Base-by-base conservation (phyloP, 2,329 filamentous ascomycete species). In the Chrysosporium queenslandicum region DNA sequence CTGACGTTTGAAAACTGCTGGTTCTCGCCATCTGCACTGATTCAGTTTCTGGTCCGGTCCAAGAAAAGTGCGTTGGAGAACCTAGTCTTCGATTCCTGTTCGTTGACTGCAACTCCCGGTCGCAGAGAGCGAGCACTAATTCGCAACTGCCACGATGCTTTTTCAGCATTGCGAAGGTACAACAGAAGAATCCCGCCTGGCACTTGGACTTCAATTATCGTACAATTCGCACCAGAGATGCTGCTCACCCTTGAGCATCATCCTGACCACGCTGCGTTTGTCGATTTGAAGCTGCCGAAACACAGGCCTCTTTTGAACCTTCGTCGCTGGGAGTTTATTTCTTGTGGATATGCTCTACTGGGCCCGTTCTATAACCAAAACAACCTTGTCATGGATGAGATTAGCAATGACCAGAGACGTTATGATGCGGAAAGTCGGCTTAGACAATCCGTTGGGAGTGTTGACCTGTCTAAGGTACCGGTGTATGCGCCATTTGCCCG, bases 1-100 rank as follows among this genome's bases (percentile, higher is more conserved):
- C 64, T 87, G 2, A 81, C 77, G 0, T 68, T 87, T 7, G 79
- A 79, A 58, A 87, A 87, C 59, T 86, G 83, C 66, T 87, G 83
- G 82, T 69, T 80, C 11, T 76, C 77, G 2, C 82, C 83, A 0
- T 70, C 76, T 37, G 71, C 80, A 1, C 70, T 86, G 29, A 61
- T 75, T 29, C 68, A 73, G 9, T 72, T 82, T 48, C 67, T 82
- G 53, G 67, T 68, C 2, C 63, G 65, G 3, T 77, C 82, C 64
- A 70, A 73, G 18, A 61, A 67, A 4, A 62, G 66, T 6, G 70
- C 64, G 1, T 64, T 86, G 11, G 70, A 76, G 55, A 74, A 72
- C 18, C 63, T 87, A 14, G 74, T 74, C 7, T 67, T 87, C 1
- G 75, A 85, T 58, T 82, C 81, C 0, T 79, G 86, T 0, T 87